Evolutionary conservation across 1,139 yeast genomes (phyloP), one percentile per base, ranked within the genome.

Genomic region (Yamadazyma trypodendri): DNA sequence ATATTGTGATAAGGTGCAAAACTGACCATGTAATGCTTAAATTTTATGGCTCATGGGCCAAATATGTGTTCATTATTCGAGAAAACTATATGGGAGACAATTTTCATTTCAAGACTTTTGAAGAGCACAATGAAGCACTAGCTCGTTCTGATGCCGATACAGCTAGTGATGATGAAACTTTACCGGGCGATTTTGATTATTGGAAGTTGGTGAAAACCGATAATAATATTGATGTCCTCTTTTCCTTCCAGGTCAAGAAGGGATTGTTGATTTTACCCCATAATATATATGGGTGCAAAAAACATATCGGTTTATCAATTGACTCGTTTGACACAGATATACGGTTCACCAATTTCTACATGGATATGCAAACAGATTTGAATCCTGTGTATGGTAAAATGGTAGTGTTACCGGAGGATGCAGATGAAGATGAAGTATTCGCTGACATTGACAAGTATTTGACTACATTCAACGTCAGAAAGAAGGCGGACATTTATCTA

Each of bases 71-170:
- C 66, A 75, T 79, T n/a, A 69, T 92, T 35, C 75, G 85, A 33
- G 96, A 86, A 53, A 92, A 92, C 53, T 90, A 90, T 56, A 85
- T 92, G 60, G 98, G 97, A 4, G 95, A 87, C 37, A 72, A 75
- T 44, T 72, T 78, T n/a, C 89, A 83, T 50, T 92, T 90, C 55
- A 80, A 77, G 50, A 92, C 97, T 0, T 74, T 87, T 39, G 94
- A 88, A 48, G 98, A 92, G 56, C 88, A 81, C 48, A 68, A 76
- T 3, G 46, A 51, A 16, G 53, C 47, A 8, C 29, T 33, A 10
- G 39, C 28, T 7, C 31, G 38, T 7, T 28, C 40, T 2, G 23
- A 28, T 11, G 15, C 27, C 5, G 31, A 24, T 17, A 16, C 28
- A 10, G 8, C 28, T 5, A 36, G 36, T 24, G 37, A 29, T 13